phyloP scores from a whole-genome alignment of 2,329 filamentous ascomycete species.

The Nannizziopsis arthrosporioides region DNA sequence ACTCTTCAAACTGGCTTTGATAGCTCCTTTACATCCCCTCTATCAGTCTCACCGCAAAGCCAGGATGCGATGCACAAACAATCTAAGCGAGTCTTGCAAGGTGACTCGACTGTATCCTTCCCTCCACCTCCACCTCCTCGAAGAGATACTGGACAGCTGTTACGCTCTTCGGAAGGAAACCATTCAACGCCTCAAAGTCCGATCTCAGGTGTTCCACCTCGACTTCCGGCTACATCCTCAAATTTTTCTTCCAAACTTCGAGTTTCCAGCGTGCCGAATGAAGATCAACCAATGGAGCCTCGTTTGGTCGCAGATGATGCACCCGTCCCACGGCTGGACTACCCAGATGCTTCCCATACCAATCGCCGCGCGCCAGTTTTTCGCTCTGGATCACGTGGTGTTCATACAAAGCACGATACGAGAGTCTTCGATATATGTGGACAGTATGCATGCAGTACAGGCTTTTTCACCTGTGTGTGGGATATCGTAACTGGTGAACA shows the following conservation, averaged over 20 bases:
- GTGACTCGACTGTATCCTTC: conserved; percentile 18
- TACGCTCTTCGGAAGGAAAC: conserved; percentile 14
- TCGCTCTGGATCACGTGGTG: conserved; percentile 60
- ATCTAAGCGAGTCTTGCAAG: conserved; percentile 15
- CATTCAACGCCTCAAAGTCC: conserved; percentile 13
- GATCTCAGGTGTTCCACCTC: conserved; percentile 18
- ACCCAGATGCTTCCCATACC: conserved; percentile 70
- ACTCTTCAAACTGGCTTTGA: neutral
- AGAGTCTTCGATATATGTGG: conserved; percentile 80
- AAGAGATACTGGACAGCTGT: conserved; percentile 18
- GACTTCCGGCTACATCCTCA: neutral
- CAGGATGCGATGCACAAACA: conserved; percentile 10
- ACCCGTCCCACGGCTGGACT: conserved; percentile 48
- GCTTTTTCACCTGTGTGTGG: conserved; percentile 80
- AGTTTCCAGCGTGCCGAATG: conserved; percentile 14
- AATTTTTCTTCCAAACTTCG: conserved; percentile 8
- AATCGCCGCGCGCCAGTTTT: conserved; percentile 74
- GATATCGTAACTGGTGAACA: conserved; percentile 70
- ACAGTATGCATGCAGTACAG: conserved; percentile 73
- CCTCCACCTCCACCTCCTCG: conserved; percentile 23
- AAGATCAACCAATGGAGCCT: conserved; percentile 40
- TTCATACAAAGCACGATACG: conserved; percentile 75
- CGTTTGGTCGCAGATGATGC: conserved; percentile 38
- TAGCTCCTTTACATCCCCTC: neutral
- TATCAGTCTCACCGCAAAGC: conserved; percentile 12